Conservation (phyloP, 75 land plant genomes). For the Larix kaempferi region DNA sequence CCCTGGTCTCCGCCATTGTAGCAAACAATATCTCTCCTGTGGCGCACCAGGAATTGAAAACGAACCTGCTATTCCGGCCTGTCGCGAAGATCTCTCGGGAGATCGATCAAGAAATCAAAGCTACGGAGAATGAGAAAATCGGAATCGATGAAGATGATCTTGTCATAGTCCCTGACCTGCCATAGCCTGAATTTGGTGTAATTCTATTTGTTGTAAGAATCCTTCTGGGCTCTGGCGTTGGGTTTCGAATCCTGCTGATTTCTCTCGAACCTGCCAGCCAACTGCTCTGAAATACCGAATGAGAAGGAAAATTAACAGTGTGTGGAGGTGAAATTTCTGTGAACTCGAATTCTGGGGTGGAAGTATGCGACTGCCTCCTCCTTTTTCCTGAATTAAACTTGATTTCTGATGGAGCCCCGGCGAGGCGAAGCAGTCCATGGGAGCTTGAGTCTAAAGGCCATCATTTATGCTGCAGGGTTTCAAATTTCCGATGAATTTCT, state of each 20-base stretch:
- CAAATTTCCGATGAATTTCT: too few relatives aligned
- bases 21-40: constrained; percentile 45
- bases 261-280: constrained; percentile 61
- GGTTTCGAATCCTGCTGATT: constrained; percentile 63
- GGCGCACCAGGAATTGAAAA: constrained; percentile 69
- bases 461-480: too few relatives aligned
- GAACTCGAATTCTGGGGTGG: too few relatives aligned
- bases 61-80: constrained; percentile 29
- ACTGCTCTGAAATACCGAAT: constrained; percentile 49
- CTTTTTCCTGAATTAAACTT: too few relatives aligned
- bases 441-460: too few relatives aligned
- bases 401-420: too few relatives aligned
- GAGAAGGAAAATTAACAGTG: too few relatives aligned
- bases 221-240: constrained; percentile 56
- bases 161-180: constrained; percentile 70
- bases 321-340: too few relatives aligned
- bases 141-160: constrained; percentile 74
- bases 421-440: too few relatives aligned
- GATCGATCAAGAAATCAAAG: constrained; percentile 58
- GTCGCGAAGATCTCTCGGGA: constrained; percentile 60
- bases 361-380: too few relatives aligned
- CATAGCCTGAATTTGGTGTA: constrained; percentile 84
- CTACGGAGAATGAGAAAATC: constrained; percentile 62
- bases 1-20: constrained; percentile 99
- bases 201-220: constrained; percentile 81